These are phyloP conservation scores for Nyssa sinensis DNA, from an alignment of 148 eudicot species.

Conservation along the genomic window DNA sequence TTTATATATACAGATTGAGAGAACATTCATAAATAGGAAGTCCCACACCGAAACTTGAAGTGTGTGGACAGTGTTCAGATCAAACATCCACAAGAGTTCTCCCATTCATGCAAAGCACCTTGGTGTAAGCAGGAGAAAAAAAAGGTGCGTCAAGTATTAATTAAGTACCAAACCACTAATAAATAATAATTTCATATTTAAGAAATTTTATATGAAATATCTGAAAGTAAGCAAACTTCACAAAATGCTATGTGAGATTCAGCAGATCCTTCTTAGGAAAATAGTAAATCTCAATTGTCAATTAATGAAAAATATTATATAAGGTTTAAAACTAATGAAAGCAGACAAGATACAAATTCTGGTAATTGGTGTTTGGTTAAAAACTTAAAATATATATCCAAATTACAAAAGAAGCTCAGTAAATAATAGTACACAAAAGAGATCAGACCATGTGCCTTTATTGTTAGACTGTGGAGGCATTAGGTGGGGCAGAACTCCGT, in stretches of 20 bases:
- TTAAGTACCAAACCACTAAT: neutral
- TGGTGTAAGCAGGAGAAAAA: neutral
- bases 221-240: neutral
- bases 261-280: neutral
- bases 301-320: neutral
- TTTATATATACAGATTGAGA: neutral
- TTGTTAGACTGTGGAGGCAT: neutral
- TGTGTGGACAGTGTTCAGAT: neutral
- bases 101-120: neutral
- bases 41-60: neutral
- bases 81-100: neutral
- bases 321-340: neutral
- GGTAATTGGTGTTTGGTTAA: neutral
- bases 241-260: neutral
- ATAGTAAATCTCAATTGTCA: neutral
- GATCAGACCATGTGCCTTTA: too few species aligned
- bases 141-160: neutral
- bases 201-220: neutral
- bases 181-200: neutral
- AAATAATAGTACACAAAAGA: too few species aligned
- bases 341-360: neutral
- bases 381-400: too few species aligned
- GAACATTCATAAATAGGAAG: neutral
- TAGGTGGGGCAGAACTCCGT: too few species aligned
- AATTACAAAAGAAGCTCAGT: neutral